A percentile compares a stretch with the other conserved stretches of the same genome.
Conservation (phyloP, 2,329 filamentous ascomycete genomes). For the Aspergillus transmontanensis region DNA sequence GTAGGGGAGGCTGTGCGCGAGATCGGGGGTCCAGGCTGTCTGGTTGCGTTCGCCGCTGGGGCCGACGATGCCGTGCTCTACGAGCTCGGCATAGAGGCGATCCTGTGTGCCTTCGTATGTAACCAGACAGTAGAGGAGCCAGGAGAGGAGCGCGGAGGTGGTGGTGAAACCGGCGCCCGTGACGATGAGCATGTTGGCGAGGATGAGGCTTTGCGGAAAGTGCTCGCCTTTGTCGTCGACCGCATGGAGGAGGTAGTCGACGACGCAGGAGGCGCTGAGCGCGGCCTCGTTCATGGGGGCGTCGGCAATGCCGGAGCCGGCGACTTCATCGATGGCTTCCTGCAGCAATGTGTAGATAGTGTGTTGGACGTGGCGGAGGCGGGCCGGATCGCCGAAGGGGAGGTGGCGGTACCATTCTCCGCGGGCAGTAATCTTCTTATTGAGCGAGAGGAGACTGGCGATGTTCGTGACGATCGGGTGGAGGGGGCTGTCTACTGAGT, state of each 20-base stretch:
- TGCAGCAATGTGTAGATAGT: conserved; percentile 20
- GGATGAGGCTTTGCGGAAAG: conserved; percentile 45
- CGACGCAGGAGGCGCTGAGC: conserved; percentile 18
- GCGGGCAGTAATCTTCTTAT: conserved; percentile 58
- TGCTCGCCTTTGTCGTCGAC: conserved; percentile 55
- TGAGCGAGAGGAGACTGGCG: conserved; percentile 54
- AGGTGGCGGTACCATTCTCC: conserved; percentile 58
- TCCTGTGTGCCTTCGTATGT: conserved; percentile 59
- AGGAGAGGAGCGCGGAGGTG: conserved; percentile 58
- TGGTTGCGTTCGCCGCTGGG: conserved; percentile 26
- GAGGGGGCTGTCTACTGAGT: conserved; percentile 45
- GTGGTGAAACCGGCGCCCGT: conserved; percentile 63
- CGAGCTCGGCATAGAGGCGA: conserved; percentile 58
- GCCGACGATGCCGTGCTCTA: conserved; percentile 48
- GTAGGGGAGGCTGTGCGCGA: conserved; percentile 29
- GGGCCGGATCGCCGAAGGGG: conserved; percentile 58
- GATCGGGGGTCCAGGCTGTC: conserved; percentile 48
- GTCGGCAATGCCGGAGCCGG: conserved; percentile 6
- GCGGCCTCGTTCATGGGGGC: conserved; percentile 16
- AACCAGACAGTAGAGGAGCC: conserved; percentile 57
- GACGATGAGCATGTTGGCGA: conserved; percentile 50
- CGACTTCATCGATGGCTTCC: conserved; percentile 18
- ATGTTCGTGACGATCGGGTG: conserved; percentile 56
- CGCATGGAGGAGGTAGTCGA: conserved; percentile 20
- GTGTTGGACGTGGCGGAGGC: conserved; percentile 32